Conservation (phyloP, 768 basidiomycete genomes). For the Postia placenta region DNA sequence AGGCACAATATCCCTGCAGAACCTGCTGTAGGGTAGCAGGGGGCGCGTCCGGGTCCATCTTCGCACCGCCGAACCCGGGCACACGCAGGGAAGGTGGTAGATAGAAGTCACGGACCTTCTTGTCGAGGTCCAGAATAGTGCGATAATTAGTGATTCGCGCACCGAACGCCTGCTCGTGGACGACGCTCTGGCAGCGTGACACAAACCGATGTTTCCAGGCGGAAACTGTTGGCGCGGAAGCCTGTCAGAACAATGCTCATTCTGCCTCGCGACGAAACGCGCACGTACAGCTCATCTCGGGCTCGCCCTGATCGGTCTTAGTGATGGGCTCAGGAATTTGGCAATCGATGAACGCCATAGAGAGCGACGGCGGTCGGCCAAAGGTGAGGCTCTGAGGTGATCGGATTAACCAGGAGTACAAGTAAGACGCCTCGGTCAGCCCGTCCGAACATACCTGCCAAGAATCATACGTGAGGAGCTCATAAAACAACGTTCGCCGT, state of each 20-base stretch:
- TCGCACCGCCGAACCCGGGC: conserved; percentile 47
- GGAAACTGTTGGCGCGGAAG: conserved; percentile 33
- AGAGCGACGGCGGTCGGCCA: conserved; percentile 64
- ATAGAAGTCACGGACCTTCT: conserved; percentile 57
- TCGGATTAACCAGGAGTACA: not conserved
- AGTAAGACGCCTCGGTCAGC: not conserved
- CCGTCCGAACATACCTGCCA: conserved; percentile 47
- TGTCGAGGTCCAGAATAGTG: conserved; percentile 57
- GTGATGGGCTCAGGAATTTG: conserved; percentile 37
- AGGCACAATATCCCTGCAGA: conserved; percentile 62
- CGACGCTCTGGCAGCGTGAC: conserved; percentile 53
- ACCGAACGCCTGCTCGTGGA: conserved; percentile 66
- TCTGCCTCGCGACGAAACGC: not conserved
- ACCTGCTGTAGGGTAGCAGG: conserved; percentile 49
- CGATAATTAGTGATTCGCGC: conserved; percentile 57
- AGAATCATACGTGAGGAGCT: conserved; percentile 61
- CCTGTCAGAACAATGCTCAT: not conserved
- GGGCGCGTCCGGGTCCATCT: conserved; percentile 13
- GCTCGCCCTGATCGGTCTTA: conserved; percentile 41
- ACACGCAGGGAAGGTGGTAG: conserved; percentile 61
- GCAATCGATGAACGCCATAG: conserved; percentile 48
- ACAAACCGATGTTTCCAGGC: conserved; percentile 69
- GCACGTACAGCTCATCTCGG: conserved; percentile 57
- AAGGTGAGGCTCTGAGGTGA: conserved; percentile 56
- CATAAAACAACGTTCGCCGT: conserved; percentile 57